These are phyloP conservation scores for Bimuria novae-zelandiae DNA, from an alignment of 2,329 filamentous ascomycete species.

Conservation along the genomic window DNA sequence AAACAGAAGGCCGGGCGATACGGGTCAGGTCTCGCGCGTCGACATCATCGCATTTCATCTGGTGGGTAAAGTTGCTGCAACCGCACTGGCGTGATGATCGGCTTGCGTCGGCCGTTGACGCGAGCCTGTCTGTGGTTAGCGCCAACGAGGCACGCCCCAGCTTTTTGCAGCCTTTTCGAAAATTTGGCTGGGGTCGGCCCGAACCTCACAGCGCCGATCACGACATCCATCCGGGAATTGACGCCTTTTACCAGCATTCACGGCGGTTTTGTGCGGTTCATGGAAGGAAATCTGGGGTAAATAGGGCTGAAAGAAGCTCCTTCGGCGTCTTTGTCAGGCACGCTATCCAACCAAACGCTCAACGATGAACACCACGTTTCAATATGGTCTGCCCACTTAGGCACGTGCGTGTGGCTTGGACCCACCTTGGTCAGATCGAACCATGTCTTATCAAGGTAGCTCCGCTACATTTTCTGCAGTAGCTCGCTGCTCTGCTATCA, in stretches of 20 bases:
- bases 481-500: background rate
- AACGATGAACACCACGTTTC: background rate
- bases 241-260: background rate
- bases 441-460: slow-evolving; percentile 35
- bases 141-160: background rate
- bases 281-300: background rate
- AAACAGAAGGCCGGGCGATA: slow-evolving; percentile 1
- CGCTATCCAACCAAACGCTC: background rate
- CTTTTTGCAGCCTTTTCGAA: too few species aligned
- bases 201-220: background rate
- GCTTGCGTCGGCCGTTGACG: slow-evolving; percentile 7
- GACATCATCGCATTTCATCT: too few species aligned
- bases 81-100: slow-evolving; percentile 12
- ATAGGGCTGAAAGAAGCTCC: background rate
- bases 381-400: background rate
- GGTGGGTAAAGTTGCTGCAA: slow-evolving; percentile 20
- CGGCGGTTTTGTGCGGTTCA: background rate
- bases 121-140: background rate
- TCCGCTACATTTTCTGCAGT: slow-evolving; percentile 34
- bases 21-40: slow-evolving; percentile 6
- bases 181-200: slow-evolving; percentile 1
- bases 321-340: background rate
- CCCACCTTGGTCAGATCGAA: slow-evolving; percentile 28
- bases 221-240: background rate
- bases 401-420: slow-evolving; percentile 30